These are phyloP conservation scores for Capsella bursapastoris DNA, from an alignment of 345 rosid species.

Conservation along the genomic window DNA sequence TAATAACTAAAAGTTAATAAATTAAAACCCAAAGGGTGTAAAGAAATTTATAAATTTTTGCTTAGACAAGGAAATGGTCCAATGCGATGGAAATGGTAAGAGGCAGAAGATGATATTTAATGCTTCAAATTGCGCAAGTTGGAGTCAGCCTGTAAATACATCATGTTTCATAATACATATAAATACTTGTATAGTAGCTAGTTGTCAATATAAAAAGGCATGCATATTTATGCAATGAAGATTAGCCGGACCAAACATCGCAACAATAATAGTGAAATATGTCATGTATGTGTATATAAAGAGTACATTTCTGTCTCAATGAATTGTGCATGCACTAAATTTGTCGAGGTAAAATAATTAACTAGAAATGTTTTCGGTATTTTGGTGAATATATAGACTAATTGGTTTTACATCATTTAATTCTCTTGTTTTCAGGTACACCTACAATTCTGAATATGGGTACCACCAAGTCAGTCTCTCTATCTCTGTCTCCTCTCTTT, in stretches of 20 bases:
- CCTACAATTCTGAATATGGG: constrained; percentile 75
- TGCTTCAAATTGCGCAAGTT: constrained; percentile 46
- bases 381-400: constrained; percentile 30
- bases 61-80: constrained; percentile 45
- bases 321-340: constrained; percentile 29
- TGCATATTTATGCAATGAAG: not conserved
- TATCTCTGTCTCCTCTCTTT: constrained; percentile 26
- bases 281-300: constrained; percentile 3
- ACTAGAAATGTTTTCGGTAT: not conserved
- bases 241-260: constrained; percentile 24
- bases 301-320: not conserved
- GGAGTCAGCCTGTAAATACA: constrained; percentile 48
- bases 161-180: constrained; percentile 18
- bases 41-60: constrained; percentile 28
- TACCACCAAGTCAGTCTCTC: constrained; percentile 68
- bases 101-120: constrained; percentile 45
- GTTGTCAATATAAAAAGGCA: constrained; percentile 28
- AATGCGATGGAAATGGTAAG: constrained; percentile 37
- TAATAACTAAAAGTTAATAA: not conserved
- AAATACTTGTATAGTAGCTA: constrained; percentile 23
- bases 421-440: constrained; percentile 59
- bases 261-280: constrained; percentile 30
- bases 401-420: constrained; percentile 39
- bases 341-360: constrained; percentile 6
- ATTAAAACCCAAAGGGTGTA: constrained; percentile 29